Conservation (phyloP, 139 green algal genomes). For the Chlamydomonas sp. region DNA sequence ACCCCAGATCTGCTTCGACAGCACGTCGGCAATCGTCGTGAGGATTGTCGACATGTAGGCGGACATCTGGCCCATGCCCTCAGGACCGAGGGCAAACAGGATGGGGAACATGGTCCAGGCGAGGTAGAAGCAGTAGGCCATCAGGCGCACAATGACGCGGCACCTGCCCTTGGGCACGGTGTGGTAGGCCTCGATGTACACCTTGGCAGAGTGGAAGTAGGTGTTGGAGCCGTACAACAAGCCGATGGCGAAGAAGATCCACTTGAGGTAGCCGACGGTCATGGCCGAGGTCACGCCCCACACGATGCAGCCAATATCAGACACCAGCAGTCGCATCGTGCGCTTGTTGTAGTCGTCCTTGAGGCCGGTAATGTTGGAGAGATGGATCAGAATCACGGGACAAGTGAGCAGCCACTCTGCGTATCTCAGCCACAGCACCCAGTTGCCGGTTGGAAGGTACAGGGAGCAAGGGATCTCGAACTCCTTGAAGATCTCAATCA, state of each 20-base stretch:
- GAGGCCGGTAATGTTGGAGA: conserved; percentile 51
- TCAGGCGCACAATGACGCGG: conserved; percentile 29
- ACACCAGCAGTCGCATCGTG: conserved; percentile 45
- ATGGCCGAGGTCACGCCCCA: conserved; percentile 25
- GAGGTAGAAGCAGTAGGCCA: conserved; percentile 43
- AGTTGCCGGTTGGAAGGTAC: conserved; percentile 15
- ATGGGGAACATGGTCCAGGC: conserved; percentile 49
- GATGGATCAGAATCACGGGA: conserved; percentile 48
- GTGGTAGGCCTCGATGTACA: conserved; percentile 53
- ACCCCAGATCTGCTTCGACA: conserved; percentile 55
- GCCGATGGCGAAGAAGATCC: conserved; percentile 43
- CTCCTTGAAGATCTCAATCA: conserved; percentile 16
- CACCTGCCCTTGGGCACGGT: conserved; percentile 48
- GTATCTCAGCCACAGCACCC: conserved; percentile 36
- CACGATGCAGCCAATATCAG: conserved; percentile 33
- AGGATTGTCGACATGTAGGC: conserved; percentile 22
- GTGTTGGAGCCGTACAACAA: conserved; percentile 42
- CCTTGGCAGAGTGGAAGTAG: conserved; percentile 45
- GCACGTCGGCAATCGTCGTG: conserved; percentile 38
- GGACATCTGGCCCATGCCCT: conserved; percentile 37
- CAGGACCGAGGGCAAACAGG: conserved; percentile 46
- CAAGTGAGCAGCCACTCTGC: conserved; percentile 48
- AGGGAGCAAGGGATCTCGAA: conserved; percentile 23
- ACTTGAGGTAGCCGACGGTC: conserved; percentile 13
- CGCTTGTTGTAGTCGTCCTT: conserved; percentile 50